Conservation (phyloP, 192 early-diverging fungal genomes). For the Paraglomus brasilianum region DNA sequence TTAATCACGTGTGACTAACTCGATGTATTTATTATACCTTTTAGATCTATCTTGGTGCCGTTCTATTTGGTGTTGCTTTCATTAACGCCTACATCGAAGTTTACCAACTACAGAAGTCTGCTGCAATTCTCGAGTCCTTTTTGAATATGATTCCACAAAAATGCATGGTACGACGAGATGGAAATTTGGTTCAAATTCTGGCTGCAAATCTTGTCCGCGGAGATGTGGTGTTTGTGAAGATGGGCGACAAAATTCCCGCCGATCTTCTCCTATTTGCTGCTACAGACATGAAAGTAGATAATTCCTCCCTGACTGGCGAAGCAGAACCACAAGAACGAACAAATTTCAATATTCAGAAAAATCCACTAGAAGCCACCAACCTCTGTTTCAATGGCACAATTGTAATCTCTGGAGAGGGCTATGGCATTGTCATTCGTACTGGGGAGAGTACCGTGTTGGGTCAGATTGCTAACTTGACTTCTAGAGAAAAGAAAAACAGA, state of each 20-base stretch:
- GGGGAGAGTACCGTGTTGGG: constrained; percentile 94
- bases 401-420: constrained; percentile 79
- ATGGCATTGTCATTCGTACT: constrained; percentile 89
- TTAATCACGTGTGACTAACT: no score
- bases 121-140: constrained; percentile 87
- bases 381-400: constrained; percentile 89
- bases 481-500: constrained; percentile 68
- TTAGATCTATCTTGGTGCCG: constrained; percentile 85
- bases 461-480: constrained; percentile 88
- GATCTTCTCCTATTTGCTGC: constrained; percentile 79
- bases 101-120: constrained; percentile 87
- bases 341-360: constrained; percentile 63
- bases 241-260: constrained; percentile 95
- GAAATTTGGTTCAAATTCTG: constrained; percentile 61
- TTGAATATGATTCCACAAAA: constrained; percentile 88
- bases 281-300: constrained; percentile 94
- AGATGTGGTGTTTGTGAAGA: constrained; percentile 84
- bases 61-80: constrained; percentile 85
- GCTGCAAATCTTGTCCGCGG: constrained; percentile 79
- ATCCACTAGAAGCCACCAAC: constrained; percentile 91
- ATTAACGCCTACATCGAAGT: constrained; percentile 92
- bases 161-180: constrained; percentile 77
- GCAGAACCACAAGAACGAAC: constrained; percentile 88
- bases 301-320: constrained; percentile 95
- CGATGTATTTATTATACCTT: no score